A percentile compares a stretch with the other conserved stretches of the same genome.
These are phyloP conservation scores for Suhomyces emberorum DNA, from an alignment of 805 yeast genomes.

Conservation along the genomic window DNA sequence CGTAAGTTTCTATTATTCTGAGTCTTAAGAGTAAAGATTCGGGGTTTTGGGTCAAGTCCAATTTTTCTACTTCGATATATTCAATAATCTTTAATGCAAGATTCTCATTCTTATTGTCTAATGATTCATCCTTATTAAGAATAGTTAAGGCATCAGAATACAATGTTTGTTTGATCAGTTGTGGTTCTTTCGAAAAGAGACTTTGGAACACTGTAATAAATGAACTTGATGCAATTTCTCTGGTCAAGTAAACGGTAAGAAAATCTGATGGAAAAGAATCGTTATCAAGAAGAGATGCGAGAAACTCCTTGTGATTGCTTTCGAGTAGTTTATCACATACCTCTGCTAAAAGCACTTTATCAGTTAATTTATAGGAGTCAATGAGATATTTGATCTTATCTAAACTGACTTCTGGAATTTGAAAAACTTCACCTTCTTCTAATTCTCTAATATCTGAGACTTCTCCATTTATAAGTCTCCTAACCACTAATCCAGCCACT, in stretches of 20 bases:
- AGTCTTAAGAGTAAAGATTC: slow-evolving; percentile 30
- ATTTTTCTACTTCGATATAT: slow-evolving; percentile 17
- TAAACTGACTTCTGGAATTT: not conserved
- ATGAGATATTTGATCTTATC: slow-evolving; percentile 4
- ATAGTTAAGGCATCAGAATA: not conserved
- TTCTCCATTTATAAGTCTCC: slow-evolving; percentile 40
- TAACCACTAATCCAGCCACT: slow-evolving; percentile 23
- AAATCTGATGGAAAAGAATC: not conserved
- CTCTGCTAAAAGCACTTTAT: not conserved
- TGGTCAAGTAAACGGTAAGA: slow-evolving; percentile 1
- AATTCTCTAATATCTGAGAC: slow-evolving; percentile 21
- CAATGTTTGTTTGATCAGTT: not conserved
- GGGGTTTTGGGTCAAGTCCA: slow-evolving; percentile 25
- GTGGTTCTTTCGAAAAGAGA: not conserved
- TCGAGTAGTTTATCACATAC: slow-evolving; percentile 2
- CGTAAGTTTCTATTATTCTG: slow-evolving; percentile 30
- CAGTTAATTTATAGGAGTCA: not conserved
- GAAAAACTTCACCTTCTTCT: slow-evolving; percentile 19
- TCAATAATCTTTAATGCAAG: slow-evolving; percentile 10
- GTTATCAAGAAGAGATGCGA: not conserved
- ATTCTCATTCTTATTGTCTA: not conserved
- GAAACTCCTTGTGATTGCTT: not conserved
- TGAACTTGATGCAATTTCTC: not conserved
- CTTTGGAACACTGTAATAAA: slow-evolving; percentile 3
- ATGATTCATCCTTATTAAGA: not conserved